Base-by-base conservation (phyloP, 2,329 filamentous ascomycete genomes). In the Colletotrichum acutatum region DNA sequence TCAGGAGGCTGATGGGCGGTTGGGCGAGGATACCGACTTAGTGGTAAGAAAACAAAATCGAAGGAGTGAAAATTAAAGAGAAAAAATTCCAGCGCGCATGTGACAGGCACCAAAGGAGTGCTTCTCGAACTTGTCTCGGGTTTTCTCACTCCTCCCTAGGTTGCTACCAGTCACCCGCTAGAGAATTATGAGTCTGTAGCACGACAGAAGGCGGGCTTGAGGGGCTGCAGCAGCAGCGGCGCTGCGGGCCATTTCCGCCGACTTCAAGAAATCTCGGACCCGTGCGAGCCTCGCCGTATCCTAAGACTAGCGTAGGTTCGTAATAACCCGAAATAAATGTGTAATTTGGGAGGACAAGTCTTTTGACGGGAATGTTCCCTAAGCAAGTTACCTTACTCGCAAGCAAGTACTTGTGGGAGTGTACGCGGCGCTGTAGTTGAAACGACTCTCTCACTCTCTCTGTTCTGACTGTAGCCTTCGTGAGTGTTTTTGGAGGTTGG, bases 41-140 rank as follows among this genome's bases (percentile, higher is more conserved):
- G 53, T 54, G 42, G 65, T 46, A n/a, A 49, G 19, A 1, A 49
- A n/a, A n/a, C 3, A 8, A 19, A n/a, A n/a, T 8, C 7, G 6
- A 9, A n/a, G 19, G 9, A n/a, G 9, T 9, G 7, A 46, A 42
- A 26, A 28, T 58, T 56, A 16, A 46, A 53, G 12, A n/a, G 58
- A 59, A 62, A 64, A 46, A 32, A 37, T 34, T n/a, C 42, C 11
- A 37, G 56, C 26, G 42, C 57, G 67, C 67, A 70, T 72, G 70
- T 72, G 70, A 72, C 16, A 65, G 60, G 49, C 53, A 65, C 32
- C 12, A n/a, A 22, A 54, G 46, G 42, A 49, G 53, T 42, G 28
- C 53, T n/a, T 28, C 34, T 52, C 63, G 24, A 62, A 49, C 52
- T 49, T 19, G 49, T 16, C n/a, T 57, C 56, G 14, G 16, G 16